These are phyloP conservation scores for Gynostemma pentaphyllum DNA, from an alignment of 306 rosid species.

Conservation along the genomic window DNA sequence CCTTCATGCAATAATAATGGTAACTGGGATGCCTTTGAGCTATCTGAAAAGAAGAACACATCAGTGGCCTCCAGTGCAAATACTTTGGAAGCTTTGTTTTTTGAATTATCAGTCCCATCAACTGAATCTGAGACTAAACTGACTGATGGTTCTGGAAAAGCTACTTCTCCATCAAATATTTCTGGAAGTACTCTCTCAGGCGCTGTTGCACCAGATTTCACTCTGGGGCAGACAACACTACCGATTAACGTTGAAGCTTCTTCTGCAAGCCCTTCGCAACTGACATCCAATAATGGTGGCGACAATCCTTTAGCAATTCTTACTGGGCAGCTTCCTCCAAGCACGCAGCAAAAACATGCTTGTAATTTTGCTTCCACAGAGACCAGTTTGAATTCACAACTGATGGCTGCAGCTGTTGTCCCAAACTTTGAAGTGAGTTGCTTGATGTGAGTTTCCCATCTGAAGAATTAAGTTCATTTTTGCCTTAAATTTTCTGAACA, in stretches of 20 bases:
- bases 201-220: constrained; percentile 18
- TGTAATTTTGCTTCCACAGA: constrained; percentile 4
- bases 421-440: constrained; percentile 38
- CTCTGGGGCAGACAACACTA: constrained; percentile 17
- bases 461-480: not conserved
- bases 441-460: not conserved
- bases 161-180: constrained; percentile 17
- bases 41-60: constrained; percentile 13
- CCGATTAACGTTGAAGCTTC: constrained; percentile 13
- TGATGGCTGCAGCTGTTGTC: constrained; percentile 8
- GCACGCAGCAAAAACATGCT: constrained; percentile 22
- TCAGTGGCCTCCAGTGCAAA: constrained; percentile 23
- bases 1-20: constrained; percentile 18
- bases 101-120: constrained; percentile 43
- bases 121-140: constrained; percentile 5
- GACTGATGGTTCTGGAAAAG: constrained; percentile 17
- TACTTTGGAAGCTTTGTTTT: constrained; percentile 39
- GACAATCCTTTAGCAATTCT: constrained; percentile 6
- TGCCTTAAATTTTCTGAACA: constrained; percentile 9
- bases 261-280: constrained; percentile 16
- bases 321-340: constrained; percentile 17
- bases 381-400: constrained; percentile 19
- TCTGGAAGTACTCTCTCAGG: constrained; percentile 10
- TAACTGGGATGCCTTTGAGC: constrained; percentile 41
- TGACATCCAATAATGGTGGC: constrained; percentile 1